phyloP scores from a whole-genome alignment of 805 yeast species.

The Pichia kluyveri region DNA sequence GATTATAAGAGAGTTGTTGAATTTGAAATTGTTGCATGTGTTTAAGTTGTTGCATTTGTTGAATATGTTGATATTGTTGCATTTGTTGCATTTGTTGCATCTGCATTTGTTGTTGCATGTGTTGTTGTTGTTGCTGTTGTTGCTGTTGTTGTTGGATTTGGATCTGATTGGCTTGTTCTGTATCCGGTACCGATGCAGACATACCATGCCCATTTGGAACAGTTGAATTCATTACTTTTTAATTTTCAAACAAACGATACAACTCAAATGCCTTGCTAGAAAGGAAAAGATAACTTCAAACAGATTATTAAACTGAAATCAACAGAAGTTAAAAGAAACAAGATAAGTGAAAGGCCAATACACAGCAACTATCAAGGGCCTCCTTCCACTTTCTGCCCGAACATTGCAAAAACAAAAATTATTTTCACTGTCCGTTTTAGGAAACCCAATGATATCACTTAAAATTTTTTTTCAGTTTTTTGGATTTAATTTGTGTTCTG shows the following conservation, averaged over 20 bases:
- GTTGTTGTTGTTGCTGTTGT: background rate
- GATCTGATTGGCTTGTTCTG: background rate
- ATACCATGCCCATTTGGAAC: background rate
- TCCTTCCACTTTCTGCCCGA: too few species aligned
- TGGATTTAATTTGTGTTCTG: too few species aligned
- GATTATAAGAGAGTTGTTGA: background rate
- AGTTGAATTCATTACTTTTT: background rate
- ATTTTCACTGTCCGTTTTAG: too few species aligned
- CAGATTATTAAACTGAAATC: too few species aligned
- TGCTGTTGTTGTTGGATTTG: background rate
- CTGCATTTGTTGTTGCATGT: background rate
- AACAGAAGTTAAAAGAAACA: too few species aligned
- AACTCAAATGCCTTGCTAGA: too few species aligned
- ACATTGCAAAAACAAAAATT: too few species aligned
- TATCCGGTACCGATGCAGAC: background rate
- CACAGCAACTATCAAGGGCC: too few species aligned
- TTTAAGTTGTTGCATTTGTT: background rate
- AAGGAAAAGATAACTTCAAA: too few species aligned
- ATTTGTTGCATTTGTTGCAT: conserved; percentile 1
- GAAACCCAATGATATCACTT: too few species aligned
- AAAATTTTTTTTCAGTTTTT: background rate
- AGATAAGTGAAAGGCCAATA: too few species aligned
- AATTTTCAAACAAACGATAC: background rate
- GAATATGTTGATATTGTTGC: background rate
- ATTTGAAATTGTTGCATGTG: background rate